Base-by-base conservation (phyloP, 495 filamentous ascomycete genomes). In the Annulohypoxylon maeteangense region DNA sequence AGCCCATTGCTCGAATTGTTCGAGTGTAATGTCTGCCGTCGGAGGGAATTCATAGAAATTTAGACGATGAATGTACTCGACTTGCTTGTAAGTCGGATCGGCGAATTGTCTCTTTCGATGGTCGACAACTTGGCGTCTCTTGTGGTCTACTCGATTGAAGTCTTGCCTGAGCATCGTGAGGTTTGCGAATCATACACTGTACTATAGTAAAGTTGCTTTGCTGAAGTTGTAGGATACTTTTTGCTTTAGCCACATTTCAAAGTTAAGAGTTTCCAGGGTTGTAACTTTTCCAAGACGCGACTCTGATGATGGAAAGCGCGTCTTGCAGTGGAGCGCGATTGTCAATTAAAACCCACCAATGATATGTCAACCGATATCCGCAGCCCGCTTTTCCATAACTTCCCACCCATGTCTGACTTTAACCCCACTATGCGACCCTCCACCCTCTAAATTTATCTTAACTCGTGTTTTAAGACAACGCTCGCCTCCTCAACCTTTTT, bases 1-100 rank as follows among this genome's bases (percentile, higher is more conserved):
- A n/a, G 95, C 96, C 96, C 96, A 99, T 87, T 97, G 92, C 75
- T 99, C 96, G 75, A 99, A 99, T 74, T 98, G 88, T 78, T 99
- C 96, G 48, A 99, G 90, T 3, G 93, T 97, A 79, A 99, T 93
- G 72, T 99, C 96, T 23, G 90, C 90, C 1, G 93, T 97, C 0
- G 96, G 96, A 31, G 96, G 94, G 20, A 85, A 84, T 25, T 87
- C 86, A 82, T 99, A 99, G 81, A 97, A 92, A 83, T 95, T 99
- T 72, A 99, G 85, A 59, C 93, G 90, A 81, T 95, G 87, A 14
- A 88, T 86, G 77, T 98, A 99, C 31, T 92, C 84, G 47, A 89
- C 83, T 68, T 90, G 86, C 81, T 91, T 87, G 83, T 87, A 95
- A 8, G 84, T 79, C 3, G 91, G 86, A 8, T 86, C 80, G 53